These are phyloP conservation scores for Craterostigma plantagineum DNA, from an alignment of 257 asterid genomes.

Conservation along the genomic window DNA sequence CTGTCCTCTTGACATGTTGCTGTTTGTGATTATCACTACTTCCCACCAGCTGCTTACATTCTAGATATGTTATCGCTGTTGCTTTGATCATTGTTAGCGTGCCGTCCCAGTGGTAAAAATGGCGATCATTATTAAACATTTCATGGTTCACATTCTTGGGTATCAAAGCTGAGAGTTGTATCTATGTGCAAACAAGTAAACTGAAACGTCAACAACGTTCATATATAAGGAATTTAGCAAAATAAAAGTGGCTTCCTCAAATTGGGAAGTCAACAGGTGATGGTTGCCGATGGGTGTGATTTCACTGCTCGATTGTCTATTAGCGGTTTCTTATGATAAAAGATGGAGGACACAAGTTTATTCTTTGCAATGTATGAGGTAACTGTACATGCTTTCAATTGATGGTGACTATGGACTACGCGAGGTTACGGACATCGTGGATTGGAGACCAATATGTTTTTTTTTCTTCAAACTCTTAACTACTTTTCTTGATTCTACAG, in stretches of 20 bases:
- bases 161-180: no score
- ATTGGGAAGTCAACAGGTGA: slow-evolving; percentile 78
- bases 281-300: slow-evolving; percentile 80
- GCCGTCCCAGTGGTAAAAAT: no score
- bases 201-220: slow-evolving; percentile 17
- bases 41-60: slow-evolving; percentile 32
- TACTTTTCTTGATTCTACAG: slow-evolving; percentile 42
- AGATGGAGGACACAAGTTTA: slow-evolving; percentile 80
- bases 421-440: slow-evolving; percentile 14
- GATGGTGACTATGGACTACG: slow-evolving; percentile 26
- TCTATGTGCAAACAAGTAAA: slow-evolving; percentile 15
- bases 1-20: slow-evolving; percentile 43
- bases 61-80: slow-evolving; percentile 32
- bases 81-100: slow-evolving; percentile 19
- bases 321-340: slow-evolving; percentile 81
- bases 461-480: slow-evolving; percentile 27
- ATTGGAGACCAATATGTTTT: slow-evolving; percentile 9
- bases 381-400: slow-evolving; percentile 50
- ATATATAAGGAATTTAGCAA: slow-evolving; percentile 26
- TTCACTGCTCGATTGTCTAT: slow-evolving; percentile 70
- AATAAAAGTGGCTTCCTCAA: slow-evolving; percentile 49
- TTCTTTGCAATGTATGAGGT: slow-evolving; percentile 92
- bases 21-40: slow-evolving; percentile 43
- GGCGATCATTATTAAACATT: no score
- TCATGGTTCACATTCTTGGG: no score